Base-by-base conservation (phyloP, 164 flowering plant genomes). In the Umbellularia californica region DNA sequence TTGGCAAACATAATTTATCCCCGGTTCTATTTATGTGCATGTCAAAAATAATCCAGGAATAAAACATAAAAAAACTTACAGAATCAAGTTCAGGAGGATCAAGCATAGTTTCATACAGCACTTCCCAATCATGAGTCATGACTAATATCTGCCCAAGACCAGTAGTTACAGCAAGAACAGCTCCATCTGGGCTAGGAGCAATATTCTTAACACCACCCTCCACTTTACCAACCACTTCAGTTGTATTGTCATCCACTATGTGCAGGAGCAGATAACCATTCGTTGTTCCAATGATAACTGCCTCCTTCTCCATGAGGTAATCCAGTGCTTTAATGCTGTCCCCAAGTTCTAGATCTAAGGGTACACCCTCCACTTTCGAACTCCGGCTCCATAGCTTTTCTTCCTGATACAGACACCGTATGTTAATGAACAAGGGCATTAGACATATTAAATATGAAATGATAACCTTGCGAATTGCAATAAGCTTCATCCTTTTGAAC, bases 181-280 rank as follows among this genome's bases (percentile, higher is more conserved):
- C 97, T 71, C 99, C 99, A 86, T 91, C 98, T n/a, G 98, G 98
- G 79, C 99, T 95, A 14, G 93, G 92, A 15, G 95, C 83, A 58
- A 93, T 84, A 79, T 87, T 85, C 83, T 80, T 84, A 55, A 93
- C 90, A 73, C 99, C 98, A 72, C 97, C 98, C 72, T 92, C 98
- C 75, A 95, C 92, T 72, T 72, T 79, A n/a, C 99, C 99, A 77
- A 95, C 99, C 75, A 85, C 78, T 82, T 95, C 93, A 4, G 92
- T 86, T 7, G 70, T 74, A 78, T 84, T 79, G 52, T 78, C 85
- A 68, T 92, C 92, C 75, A 82, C 89, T 47, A 62, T 81, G 75
- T 86, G 83, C 74, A 90, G 82, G 77, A 90, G 79, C 33, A 95
- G 76, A 51, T 81, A 86, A 47, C 99, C 99, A 69, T 77, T 77